Base-by-base conservation (phyloP, 2,329 filamentous ascomycete genomes). In the Colletotrichum musicola region DNA sequence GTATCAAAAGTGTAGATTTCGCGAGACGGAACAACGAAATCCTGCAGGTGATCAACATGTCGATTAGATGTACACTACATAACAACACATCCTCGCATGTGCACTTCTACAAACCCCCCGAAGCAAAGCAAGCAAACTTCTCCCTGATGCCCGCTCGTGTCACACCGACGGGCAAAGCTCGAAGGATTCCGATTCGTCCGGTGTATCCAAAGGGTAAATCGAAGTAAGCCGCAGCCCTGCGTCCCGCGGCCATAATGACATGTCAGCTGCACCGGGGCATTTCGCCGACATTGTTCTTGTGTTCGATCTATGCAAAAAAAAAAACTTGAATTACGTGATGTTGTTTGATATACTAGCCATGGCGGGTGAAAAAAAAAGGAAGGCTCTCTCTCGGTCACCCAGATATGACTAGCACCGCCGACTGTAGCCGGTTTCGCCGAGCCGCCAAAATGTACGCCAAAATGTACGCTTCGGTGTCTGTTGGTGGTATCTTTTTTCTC, bases 401-500 rank as follows among this genome's bases (percentile, higher is more conserved):
- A 25, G 25, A 14, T 5, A 7, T 35, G 30, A 16, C 7, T 50
- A 55, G 50, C 55, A 42, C 61, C 62, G 46, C 56, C 56, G 56
- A 61, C 18, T 18, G 47, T 50, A 55, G n/a, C 40, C 61, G 40
- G 40, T 42, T 35, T 35, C 30, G 30, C 30, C 30, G 30, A 35
- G 30, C 30, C 50, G 44, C n/a, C 27, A 27, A 56, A 58, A 65
- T 60, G 65, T 56, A 66, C 50, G 44, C n/a, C 27, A 27, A 56
- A 58, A 65, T 60, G 65, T 56, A 66, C 42, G 66, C 66, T 53
- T 69, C 56, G 62, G 55, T 57, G 56, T 66, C 62, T 50, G 62
- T 66, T 69, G 62, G 61, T 65, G 66, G 66, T 69, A 69, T 69
- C 66, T 69, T 30, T 27, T 27, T 30, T n/a, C 20, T 40, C 22